A percentile compares a stretch with the other conserved stretches of the same genome.
These are phyloP conservation scores for Nakazawaea holstii DNA, from an alignment of 805 yeast species.

Conservation along the genomic window DNA sequence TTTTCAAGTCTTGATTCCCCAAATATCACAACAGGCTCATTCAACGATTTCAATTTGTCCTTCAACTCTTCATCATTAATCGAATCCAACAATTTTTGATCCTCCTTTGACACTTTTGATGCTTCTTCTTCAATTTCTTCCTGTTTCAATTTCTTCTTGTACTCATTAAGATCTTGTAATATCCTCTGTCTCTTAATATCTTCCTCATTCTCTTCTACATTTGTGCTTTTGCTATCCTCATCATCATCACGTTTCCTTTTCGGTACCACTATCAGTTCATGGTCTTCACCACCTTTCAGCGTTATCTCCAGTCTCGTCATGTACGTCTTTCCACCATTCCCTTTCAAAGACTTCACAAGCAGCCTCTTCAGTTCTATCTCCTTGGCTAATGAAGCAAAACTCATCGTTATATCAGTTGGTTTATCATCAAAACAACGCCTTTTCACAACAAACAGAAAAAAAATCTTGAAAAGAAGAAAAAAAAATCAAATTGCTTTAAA, in stretches of 20 bases:
- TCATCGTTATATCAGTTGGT: not conserved
- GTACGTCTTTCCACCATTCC: constrained; percentile 13
- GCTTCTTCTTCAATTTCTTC: constrained; percentile 3
- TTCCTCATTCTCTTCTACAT: constrained; percentile 1
- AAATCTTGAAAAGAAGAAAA: not conserved
- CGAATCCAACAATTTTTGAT: constrained; percentile 8
- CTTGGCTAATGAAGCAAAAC: constrained; percentile 27
- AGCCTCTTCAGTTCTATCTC: constrained; percentile 43
- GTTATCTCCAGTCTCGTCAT: constrained; percentile 11
- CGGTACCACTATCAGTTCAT: constrained; percentile 22
- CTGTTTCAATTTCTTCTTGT: constrained; percentile 2
- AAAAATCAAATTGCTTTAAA: not conserved
- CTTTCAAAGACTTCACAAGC: constrained; percentile 9
- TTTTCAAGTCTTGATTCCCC: constrained; percentile 17
- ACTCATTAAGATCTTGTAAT: not conserved
- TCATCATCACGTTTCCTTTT: constrained; percentile 1
- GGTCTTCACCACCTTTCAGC: constrained; percentile 8
- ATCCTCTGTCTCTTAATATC: not conserved
- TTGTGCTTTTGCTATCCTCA: constrained; percentile 2
- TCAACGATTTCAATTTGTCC: constrained; percentile 17
- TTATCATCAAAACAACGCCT: not conserved
- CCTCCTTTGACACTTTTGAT: constrained; percentile 1
- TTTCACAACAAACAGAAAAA: not conserved
- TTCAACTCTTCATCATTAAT: constrained; percentile 24
- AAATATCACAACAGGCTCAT: constrained; percentile 15